Conservation (phyloP, 768 basidiomycete genomes). For the Boletus rubroflammeus region DNA sequence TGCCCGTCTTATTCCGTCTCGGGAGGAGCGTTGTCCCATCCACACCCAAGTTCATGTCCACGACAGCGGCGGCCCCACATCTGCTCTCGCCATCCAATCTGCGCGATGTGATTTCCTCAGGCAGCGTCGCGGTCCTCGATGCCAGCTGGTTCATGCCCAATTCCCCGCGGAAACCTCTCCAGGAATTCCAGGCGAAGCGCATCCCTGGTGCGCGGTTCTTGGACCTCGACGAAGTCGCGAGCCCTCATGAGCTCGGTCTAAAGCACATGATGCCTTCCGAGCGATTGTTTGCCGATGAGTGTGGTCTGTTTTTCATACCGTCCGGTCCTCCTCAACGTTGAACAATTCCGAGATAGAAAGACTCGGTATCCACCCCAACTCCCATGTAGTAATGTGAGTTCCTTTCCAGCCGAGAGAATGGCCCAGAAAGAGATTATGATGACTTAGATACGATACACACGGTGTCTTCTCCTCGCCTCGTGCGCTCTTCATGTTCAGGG, state of each 20-base stretch:
- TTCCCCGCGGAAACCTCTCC: constrained; percentile 60
- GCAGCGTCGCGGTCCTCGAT: constrained; percentile 52
- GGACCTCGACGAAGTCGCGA: constrained; percentile 77
- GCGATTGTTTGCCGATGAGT: constrained; percentile 70
- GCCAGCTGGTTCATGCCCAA: constrained; percentile 95
- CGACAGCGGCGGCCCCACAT: constrained; percentile 39
- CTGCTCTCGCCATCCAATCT: constrained; percentile 52
- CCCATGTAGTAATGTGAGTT: constrained; percentile 80
- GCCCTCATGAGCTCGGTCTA: constrained; percentile 70
- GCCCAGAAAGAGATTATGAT: constrained; percentile 9
- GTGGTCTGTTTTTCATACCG: constrained; percentile 50
- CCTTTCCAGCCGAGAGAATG: neutral
- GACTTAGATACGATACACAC: constrained; percentile 75
- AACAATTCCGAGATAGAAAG: constrained; percentile 41
- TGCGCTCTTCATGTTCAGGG: constrained; percentile 90
- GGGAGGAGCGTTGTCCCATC: constrained; percentile 2
- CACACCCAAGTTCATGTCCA: constrained; percentile 36
- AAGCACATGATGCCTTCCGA: constrained; percentile 91
- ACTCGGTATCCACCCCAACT: constrained; percentile 66
- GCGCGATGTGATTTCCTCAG: constrained; percentile 34
- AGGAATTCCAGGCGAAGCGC: constrained; percentile 64
- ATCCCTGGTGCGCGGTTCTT: constrained; percentile 73
- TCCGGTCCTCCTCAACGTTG: constrained; percentile 4
- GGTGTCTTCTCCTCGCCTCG: constrained; percentile 93
- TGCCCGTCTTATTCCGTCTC: constrained; percentile 9